Base-by-base conservation (phyloP, 768 basidiomycete genomes). In the Rubroboletus satanas region DNA sequence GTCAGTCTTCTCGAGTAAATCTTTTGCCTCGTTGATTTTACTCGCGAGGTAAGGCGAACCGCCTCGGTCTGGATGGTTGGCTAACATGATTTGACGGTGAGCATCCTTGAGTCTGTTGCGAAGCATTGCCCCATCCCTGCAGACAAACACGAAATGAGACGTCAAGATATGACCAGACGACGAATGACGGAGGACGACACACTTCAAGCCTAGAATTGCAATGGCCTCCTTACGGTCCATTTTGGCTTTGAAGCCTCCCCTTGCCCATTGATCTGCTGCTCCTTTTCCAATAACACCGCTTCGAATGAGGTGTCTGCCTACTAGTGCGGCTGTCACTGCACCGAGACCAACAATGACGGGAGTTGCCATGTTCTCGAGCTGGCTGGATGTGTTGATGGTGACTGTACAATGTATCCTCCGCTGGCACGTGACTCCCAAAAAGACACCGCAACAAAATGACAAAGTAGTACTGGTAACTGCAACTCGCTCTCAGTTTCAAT, bases 21-120 rank as follows among this genome's bases (percentile, higher is more conserved):
- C 96, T 69, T 97, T 98, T 0, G 96, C 97, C 68, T 99, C 97
- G 72, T 99, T 99, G 58, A 98, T 96, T 80, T 99, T 98, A 66
- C 93, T 94, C 12, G 97, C 95, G 47, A 98, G 75, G 73, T 98
- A 99, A 7, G 97, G 97, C n/a, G 94, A 91, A 31, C 97, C 97
- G 33, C 97, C 97, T 57, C 97, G 81, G 77, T 99, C 97, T 11
- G 97, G 97, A 75, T 99, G 97, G 74, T 99, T 99, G 29, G 93
- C 90, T 48, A 98, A 81, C 97, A 99, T 99, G 62, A 99, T 90
- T 36, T 88, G 83, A 52, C 96, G 85, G 74, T 99, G 97, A 0
- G 97, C 94, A 63, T 98, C 96, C 75, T 98, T 98, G 54, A 98
- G 70, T 70, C 79, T 84, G 50, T 68, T 82, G n/a, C 83, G 81